A percentile compares a stretch with the other conserved stretches of the same genome.
These are phyloP conservation scores for Fusarium tuaranense DNA, from an alignment of 2,329 filamentous ascomycete genomes.

Conservation along the genomic window DNA sequence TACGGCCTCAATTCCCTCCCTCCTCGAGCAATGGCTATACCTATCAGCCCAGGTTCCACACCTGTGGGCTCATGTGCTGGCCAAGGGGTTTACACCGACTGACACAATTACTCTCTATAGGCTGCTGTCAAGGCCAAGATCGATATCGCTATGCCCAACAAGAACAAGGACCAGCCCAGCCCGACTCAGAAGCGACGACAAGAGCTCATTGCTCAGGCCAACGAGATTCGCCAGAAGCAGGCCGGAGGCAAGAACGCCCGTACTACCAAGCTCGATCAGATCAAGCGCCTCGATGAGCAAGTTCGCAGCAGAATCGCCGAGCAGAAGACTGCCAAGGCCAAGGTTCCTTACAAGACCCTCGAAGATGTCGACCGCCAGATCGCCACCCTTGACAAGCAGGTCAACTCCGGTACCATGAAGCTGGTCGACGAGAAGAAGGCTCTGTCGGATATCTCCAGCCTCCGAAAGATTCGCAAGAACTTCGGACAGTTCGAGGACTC, in stretches of 20 bases:
- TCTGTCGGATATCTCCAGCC: conserved; percentile 81
- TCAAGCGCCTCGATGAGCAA: conserved; percentile 91
- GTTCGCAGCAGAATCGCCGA: conserved; percentile 87
- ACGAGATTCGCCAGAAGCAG: conserved; percentile 88
- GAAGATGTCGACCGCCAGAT: conserved; percentile 92
- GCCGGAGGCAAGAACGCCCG: conserved; percentile 87
- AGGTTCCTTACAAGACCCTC: conserved; percentile 85
- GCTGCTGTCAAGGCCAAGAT: conserved; percentile 90
- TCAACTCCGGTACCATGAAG: conserved; percentile 92
- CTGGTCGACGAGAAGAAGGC: conserved; percentile 98
- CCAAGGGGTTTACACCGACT: conserved; percentile 24
- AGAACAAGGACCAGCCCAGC: conserved; percentile 81
- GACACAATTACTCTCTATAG: conserved; percentile 60
- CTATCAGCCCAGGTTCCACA: conserved; percentile 30
- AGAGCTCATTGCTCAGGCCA: conserved; percentile 85
- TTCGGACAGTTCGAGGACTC: conserved; percentile 86
- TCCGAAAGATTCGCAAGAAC: conserved; percentile 91
- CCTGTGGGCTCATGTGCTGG: conserved; percentile 31
- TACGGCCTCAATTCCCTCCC: conserved; percentile 45
- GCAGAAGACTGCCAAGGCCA: conserved; percentile 86
- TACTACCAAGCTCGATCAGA: conserved; percentile 83
- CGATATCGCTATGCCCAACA: conserved; percentile 80
- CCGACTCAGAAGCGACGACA: conserved; percentile 85
- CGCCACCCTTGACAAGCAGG: conserved; percentile 81
- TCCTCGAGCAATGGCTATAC: conserved; percentile 7